Evolutionary conservation across 192 early-diverging fungal genomes (phyloP).

Genomic region (Geosiphon pyriformis): DNA sequence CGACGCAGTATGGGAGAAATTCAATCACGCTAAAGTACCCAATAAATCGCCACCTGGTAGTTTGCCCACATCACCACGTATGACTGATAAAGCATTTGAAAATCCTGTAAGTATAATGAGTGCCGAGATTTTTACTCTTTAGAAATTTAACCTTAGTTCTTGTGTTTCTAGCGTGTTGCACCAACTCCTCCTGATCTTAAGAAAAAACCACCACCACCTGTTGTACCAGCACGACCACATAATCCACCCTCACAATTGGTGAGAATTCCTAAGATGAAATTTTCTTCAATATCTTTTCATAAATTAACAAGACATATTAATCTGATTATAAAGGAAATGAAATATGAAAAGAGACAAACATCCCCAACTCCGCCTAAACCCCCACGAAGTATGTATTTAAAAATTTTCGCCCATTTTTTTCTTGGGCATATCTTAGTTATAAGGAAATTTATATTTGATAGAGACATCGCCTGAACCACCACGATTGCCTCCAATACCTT

Average conservation of each 20-base stretch:
- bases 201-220: constrained; percentile 19
- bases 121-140: neutral
- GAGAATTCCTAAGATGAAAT: neutral
- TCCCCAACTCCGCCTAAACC: neutral
- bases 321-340: neutral
- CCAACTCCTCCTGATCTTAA: constrained; percentile 14
- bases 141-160: constrained; percentile 2
- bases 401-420: too few relatives aligned
- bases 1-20: constrained; percentile 47
- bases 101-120: constrained; percentile 28
- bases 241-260: neutral
- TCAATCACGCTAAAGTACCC: constrained; percentile 28
- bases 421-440: too few relatives aligned
- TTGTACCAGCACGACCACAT: constrained; percentile 13
- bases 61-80: constrained; percentile 6
- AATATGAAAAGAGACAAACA: neutral
- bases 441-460: too few relatives aligned
- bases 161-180: constrained; percentile 22
- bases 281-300: neutral
- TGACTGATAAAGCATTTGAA: constrained; percentile 25
- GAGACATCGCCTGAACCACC: constrained; percentile 17
- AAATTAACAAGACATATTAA: neutral
- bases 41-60: constrained; percentile 17
- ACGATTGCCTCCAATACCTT: constrained; percentile 16
- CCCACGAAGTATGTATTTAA: constrained; percentile 8